Evolutionary conservation across 768 basidiomycete species (phyloP).

Genomic region (Filobasidium wieringae): DNA sequence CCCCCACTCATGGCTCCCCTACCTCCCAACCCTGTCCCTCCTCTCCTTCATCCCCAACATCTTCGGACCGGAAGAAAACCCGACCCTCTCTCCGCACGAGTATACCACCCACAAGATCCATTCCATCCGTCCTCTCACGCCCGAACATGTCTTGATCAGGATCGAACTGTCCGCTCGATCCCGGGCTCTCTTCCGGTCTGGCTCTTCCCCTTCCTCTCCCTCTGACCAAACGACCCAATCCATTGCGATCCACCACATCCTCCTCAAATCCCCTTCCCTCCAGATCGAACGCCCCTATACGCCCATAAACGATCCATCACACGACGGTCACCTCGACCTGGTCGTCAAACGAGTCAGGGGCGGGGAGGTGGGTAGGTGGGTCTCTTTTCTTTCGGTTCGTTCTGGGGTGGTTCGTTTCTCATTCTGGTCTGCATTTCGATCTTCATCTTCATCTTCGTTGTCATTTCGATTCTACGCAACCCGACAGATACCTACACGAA

Average conservation of each 20-base stretch:
- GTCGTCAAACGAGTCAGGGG: conserved; percentile 35
- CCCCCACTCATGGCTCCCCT: background rate
- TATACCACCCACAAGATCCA: conserved; percentile 26
- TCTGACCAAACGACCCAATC: background rate
- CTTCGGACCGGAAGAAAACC: background rate
- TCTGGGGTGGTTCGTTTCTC: background rate
- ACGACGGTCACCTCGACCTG: conserved; percentile 24
- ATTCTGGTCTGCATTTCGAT: background rate
- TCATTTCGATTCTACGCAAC: background rate
- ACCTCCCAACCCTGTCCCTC: conserved; percentile 14
- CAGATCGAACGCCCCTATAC: conserved; percentile 38
- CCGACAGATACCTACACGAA: conserved; percentile 27
- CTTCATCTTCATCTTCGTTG: background rate
- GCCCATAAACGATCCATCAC: conserved; percentile 25
- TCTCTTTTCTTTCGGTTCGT: background rate
- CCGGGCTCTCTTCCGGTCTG: conserved; percentile 10
- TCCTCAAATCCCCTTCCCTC: conserved; percentile 31
- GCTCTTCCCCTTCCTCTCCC: background rate
- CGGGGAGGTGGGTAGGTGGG: conserved; percentile 39
- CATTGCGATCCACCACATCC: conserved; percentile 32
- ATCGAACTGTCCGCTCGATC: conserved; percentile 20
- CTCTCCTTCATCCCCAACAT: conserved; percentile 17
- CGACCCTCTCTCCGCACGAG: conserved; percentile 18
- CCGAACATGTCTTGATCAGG: conserved; percentile 22
- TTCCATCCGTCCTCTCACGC: conserved; percentile 14